phyloP scores from a whole-genome alignment of 2,329 filamentous ascomycete species.

The Coniochaeta pulveracea region DNA sequence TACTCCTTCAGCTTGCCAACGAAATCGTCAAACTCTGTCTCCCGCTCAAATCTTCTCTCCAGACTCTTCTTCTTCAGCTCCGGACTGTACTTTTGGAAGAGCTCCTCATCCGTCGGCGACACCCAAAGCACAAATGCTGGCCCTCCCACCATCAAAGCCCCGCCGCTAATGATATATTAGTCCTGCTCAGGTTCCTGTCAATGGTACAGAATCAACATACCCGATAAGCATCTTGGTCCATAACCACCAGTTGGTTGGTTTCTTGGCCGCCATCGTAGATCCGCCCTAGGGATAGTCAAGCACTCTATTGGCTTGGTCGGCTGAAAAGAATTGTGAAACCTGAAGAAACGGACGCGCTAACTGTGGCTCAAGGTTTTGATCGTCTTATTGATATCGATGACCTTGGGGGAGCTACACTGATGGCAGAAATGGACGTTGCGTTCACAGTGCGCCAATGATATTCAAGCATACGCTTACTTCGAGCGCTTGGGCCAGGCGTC shows the following conservation, averaged over 20 bases:
- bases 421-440: too few species aligned
- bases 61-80: constrained; percentile 83
- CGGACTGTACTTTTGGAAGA: constrained; percentile 86
- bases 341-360: too few species aligned
- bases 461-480: too few species aligned
- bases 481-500: too few species aligned
- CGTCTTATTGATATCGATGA: too few species aligned
- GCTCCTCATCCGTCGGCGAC: constrained; percentile 78
- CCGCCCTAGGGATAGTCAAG: neutral
- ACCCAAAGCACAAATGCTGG: constrained; percentile 74
- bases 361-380: too few species aligned
- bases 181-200: constrained; percentile 2
- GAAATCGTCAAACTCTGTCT: constrained; percentile 85
- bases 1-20: constrained; percentile 75
- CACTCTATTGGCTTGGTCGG: neutral
- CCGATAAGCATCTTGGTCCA: constrained; percentile 60
- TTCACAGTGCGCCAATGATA: too few species aligned
- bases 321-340: too few species aligned
- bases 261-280: constrained; percentile 22
- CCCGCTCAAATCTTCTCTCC: constrained; percentile 62
- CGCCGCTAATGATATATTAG: constrained; percentile 43
- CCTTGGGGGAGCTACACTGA: too few species aligned
- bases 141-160: constrained; percentile 65
- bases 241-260: constrained; percentile 40
- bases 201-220: constrained; percentile 35